phyloP scores from a whole-genome alignment of 2,329 filamentous ascomycete genomes.

The Fusarium circinatum region DNA sequence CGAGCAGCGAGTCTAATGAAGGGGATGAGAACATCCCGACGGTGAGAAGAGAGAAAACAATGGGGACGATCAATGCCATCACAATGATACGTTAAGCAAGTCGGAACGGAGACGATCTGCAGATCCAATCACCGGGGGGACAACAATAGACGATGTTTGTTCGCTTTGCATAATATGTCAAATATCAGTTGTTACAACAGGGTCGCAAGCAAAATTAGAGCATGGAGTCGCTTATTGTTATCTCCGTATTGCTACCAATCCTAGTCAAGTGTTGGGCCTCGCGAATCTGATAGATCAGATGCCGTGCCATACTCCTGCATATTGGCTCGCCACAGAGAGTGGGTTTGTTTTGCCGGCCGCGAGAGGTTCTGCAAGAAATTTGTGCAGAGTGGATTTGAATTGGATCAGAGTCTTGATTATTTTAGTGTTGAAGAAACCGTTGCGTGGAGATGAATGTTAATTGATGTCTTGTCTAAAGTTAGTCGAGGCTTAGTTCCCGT shows the following conservation, averaged over 20 bases:
- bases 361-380: neutral
- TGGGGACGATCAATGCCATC: neutral
- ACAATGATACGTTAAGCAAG: neutral
- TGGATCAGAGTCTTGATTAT: neutral
- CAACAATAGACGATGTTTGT: neutral
- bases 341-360: neutral
- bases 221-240: neutral
- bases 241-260: neutral
- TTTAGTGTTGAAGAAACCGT: neutral
- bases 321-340: neutral
- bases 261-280: neutral
- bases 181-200: neutral
- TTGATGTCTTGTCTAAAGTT: neutral
- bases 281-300: constrained; percentile 13
- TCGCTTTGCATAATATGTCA: neutral
- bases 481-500: neutral
- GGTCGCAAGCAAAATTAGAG: neutral
- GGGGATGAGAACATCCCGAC: neutral
- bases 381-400: neutral
- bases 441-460: neutral
- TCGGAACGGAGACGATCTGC: neutral
- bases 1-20: neutral
- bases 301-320: neutral
- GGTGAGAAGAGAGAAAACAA: neutral
- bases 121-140: neutral